Base-by-base conservation (phyloP, 352 stramenopile genomes). In the Phytophthora aleatoria region DNA sequence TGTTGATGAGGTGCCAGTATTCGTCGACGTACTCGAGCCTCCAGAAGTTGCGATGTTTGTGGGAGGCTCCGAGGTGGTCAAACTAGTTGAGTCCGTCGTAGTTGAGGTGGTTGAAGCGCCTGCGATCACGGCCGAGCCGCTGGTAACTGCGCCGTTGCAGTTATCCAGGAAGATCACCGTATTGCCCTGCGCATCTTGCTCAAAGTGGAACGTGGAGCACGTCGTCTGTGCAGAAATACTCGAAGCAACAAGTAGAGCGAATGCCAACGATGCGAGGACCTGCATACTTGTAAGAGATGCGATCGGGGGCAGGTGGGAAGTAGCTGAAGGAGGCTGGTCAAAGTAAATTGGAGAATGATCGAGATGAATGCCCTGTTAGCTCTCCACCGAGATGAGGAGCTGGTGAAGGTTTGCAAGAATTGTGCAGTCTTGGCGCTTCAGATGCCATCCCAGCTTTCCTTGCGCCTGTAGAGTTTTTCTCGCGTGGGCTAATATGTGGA, bases 141-240 rank as follows among this genome's bases (percentile, higher is more conserved):
- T 67, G 9, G 44, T 50, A 5, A 71, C 63, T 9, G 36, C 15
- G 16, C 44, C 50, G 30, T 57, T 12, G 57, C 63, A 71, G 7
- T 71, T 24, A 13, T 71, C 63, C 27, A 71, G 8, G 36, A 20
- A 20, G 54, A 71, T 62, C 20, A 71, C 50, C 4, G 44, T 28
- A 12, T 62, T 61, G 12, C 44, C 44, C 15, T 71, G 35, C 4
- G 43, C 26, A 35, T 71, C 50, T 62, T 62, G 42, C 33, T 55
- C 50, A 26, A 71, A 71, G 51, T 58, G 63, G 24, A 67, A 67
- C 12, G 20, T 41, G 11, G 63, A 62, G 43, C 63, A 71, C 8
- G 20, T 20, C 20, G 20, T 20, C 20, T 20, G 20, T 20, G 20
- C 63, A 28, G 63, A 52, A 3, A 11, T 30, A 27, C 44, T 61